These are phyloP conservation scores for Alternaria hordeiaustralica DNA, from an alignment of 2,329 filamentous ascomycete species.

Conservation along the genomic window DNA sequence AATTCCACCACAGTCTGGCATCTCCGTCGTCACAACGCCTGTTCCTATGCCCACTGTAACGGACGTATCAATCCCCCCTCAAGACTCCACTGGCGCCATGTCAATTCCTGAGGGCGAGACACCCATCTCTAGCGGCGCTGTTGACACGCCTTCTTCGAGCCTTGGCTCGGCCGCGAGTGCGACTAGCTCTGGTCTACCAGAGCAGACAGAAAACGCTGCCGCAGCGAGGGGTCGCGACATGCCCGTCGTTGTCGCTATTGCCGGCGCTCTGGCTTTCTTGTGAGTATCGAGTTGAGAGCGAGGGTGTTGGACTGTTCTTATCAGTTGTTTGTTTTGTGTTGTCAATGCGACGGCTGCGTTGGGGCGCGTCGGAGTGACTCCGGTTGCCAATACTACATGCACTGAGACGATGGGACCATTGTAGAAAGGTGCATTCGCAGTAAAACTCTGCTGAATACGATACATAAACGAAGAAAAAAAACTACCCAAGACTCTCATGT, in stretches of 20 bases:
- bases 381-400: not conserved
- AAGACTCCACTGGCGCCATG: constrained; percentile 21
- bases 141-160: constrained; percentile 1
- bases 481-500: not conserved
- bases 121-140: constrained; percentile 13
- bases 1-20: constrained; percentile 5
- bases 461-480: not conserved
- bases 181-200: not conserved
- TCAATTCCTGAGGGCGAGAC: not conserved
- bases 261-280: constrained; percentile 34
- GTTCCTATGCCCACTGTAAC: constrained; percentile 6
- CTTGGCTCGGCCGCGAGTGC: not conserved
- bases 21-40: constrained; percentile 14
- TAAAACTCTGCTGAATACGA: not conserved
- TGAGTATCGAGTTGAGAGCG: constrained; percentile 3
- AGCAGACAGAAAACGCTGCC: constrained; percentile 27
- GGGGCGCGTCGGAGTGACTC: not conserved
- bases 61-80: constrained; percentile 24
- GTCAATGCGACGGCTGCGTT: not conserved
- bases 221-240: constrained; percentile 18
- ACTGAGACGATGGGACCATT: not conserved
- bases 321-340: not conserved
- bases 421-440: not conserved
- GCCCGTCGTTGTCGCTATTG: constrained; percentile 24
- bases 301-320: not conserved